Percentiles rank a stretch among this genome's conserved stretches.
Conservation (phyloP, 2,329 filamentous ascomycete species). For the Chaetoscypha palmicola region DNA sequence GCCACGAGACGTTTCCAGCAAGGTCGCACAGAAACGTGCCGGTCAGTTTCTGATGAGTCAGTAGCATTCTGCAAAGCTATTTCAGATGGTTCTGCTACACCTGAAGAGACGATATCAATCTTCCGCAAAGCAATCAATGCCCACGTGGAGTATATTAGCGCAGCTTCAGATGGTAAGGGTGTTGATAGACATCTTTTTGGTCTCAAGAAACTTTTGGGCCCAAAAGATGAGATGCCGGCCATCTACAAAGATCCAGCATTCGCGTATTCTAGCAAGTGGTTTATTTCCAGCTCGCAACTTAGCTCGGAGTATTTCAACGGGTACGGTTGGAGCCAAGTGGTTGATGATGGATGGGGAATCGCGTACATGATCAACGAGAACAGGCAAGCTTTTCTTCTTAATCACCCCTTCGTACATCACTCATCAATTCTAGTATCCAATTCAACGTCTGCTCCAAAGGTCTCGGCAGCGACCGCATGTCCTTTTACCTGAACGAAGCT, state of each 20-base stretch:
- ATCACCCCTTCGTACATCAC: background rate
- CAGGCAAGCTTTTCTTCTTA: conserved; percentile 47
- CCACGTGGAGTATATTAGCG: conserved; percentile 85
- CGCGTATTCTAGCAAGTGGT: conserved; percentile 81
- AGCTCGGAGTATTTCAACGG: conserved; percentile 98
- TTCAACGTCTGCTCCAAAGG: conserved; percentile 97
- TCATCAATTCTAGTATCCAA: conserved; percentile 59
- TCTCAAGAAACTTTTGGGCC: conserved; percentile 79
- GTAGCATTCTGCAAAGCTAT: conserved; percentile 87
- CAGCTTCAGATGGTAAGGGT: conserved; percentile 85
- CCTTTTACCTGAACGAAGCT: conserved; percentile 90
- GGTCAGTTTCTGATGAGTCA: conserved; percentile 82
- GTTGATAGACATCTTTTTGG: conserved; percentile 97
- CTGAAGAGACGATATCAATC: conserved; percentile 60
- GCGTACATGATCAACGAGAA: conserved; percentile 99
- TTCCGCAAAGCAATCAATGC: conserved; percentile 76
- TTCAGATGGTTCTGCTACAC: conserved; percentile 57
- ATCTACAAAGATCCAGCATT: conserved; percentile 86
- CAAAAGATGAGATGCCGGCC: conserved; percentile 72
- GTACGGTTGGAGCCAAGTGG: conserved; percentile 97
- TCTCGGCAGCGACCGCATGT: conserved; percentile 86
- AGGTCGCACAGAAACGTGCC: conserved; percentile 93
- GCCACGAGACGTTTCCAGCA: conserved; percentile 92
- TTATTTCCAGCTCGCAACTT: conserved; percentile 79
- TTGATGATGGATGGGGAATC: conserved; percentile 92